Base-by-base conservation (phyloP, 345 rosid genomes). In the Camelina neglecta region DNA sequence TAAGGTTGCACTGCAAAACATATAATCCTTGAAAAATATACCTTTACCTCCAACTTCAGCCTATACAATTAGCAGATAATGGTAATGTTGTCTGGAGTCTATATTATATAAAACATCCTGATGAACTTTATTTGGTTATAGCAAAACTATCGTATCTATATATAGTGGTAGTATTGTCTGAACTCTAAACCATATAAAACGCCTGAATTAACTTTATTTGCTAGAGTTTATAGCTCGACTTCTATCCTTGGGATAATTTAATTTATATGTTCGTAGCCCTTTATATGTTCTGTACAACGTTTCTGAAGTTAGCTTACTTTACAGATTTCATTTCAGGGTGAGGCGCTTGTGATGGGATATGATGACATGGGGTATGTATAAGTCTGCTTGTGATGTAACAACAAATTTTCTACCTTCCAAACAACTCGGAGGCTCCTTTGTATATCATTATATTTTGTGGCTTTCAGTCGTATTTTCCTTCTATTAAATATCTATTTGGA, bases 291-390 rank as follows among this genome's bases (percentile, higher is more conserved):
- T 53, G 31, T 18, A 26, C 16, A 39, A 39, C 3, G 62, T 65
- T 35, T 74, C 49, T 65, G 66, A 65, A 64, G 29, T 68, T 31
- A 51, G 47, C 56, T 70, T 55, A 62, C 57, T 44, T 3, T 33
- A n/a, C 73, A 60, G 51, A 65, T 83, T 60, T 75, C 60, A 66
- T 71, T 85, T 78, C 91, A 93, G 98, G 98, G 98, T 8, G 96
- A 94, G 89, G 98, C 97, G 44, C 86, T 94, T 54, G 97, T 94
- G 65, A 90, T 92, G 98, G 98, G 98, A 81, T 94, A 94, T 56
- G 98, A 94, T 86, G 90, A 90, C 78, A 94, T 94, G 96, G 98
- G 97, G 97, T 92, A 78, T 82, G 96, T 80, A 65, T 65, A 49
- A 24, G 39, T 26, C 26, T 20, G 24, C 55, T 49, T 60, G 58